Percentiles rank a stretch among this genome's conserved stretches.
phyloP scores from a whole-genome alignment of 306 rosid species.

The Gastrolobium bilobum region DNA sequence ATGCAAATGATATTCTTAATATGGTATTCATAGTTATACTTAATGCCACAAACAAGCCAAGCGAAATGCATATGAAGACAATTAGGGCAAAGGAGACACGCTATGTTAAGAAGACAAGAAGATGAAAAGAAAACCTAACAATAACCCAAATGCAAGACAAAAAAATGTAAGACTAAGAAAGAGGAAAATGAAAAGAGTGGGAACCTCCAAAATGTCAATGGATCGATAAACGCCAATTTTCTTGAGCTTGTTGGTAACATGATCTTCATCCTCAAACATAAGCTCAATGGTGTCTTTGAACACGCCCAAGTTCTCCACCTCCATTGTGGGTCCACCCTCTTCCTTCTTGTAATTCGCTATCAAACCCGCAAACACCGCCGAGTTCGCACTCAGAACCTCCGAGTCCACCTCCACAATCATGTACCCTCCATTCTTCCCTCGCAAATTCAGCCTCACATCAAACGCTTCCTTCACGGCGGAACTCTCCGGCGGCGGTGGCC shows the following conservation, averaged over 20 bases:
- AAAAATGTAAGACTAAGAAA: too few species aligned
- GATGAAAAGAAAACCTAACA: background rate
- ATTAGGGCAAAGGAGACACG: too few species aligned
- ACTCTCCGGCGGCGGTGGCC: conserved; percentile 29
- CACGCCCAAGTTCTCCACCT: conserved; percentile 79
- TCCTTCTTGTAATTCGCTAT: conserved; percentile 62
- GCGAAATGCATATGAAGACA: too few species aligned
- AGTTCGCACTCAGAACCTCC: conserved; percentile 72
- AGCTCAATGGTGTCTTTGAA: conserved; percentile 82
- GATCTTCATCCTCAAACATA: conserved; percentile 75
- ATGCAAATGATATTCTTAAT: too few species aligned
- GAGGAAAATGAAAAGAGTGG: background rate
- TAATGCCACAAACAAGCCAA: too few species aligned
- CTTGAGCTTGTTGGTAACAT: conserved; percentile 62
- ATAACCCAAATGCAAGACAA: too few species aligned
- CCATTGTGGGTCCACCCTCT: conserved; percentile 57
- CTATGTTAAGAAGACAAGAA: background rate
- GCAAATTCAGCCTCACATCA: conserved; percentile 88
- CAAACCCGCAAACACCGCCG: conserved; percentile 78
- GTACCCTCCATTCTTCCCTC: conserved; percentile 80
- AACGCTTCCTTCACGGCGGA: conserved; percentile 27
- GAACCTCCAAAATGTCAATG: conserved; percentile 89
- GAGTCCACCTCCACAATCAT: conserved; percentile 86
- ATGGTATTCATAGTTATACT: too few species aligned
- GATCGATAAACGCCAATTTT: conserved; percentile 78